Conservation (phyloP, 768 basidiomycete species). For the Xerocomellus intermedius region DNA sequence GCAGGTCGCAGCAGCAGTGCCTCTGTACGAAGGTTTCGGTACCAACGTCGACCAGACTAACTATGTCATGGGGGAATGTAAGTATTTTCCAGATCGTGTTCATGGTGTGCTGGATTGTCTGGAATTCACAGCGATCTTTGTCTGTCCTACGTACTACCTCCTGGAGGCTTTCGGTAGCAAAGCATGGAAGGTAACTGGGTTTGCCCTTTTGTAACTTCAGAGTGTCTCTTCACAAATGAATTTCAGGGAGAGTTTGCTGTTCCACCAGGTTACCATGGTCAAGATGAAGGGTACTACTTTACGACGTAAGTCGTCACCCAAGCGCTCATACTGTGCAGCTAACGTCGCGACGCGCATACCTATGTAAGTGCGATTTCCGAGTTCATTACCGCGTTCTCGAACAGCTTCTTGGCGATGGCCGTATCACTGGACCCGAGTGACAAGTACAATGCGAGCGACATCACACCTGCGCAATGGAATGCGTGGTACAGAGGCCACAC, state of each 20-base stretch:
- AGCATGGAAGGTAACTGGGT: constrained; percentile 1
- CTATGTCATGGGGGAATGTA: constrained; percentile 2
- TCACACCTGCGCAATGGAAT: not conserved
- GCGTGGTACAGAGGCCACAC: not conserved
- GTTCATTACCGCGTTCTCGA: constrained; percentile 9
- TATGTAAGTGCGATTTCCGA: not conserved
- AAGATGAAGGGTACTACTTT: constrained; percentile 2
- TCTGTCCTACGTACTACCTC: constrained; percentile 7
- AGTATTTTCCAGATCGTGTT: not conserved
- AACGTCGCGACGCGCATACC: not conserved
- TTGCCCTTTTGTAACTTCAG: not conserved
- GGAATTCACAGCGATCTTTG: not conserved
- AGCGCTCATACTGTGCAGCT: not conserved
- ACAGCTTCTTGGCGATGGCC: constrained; percentile 1
- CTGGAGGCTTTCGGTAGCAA: not conserved
- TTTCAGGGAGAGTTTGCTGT: constrained; percentile 6
- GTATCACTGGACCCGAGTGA: not conserved
- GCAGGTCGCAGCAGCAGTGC: not conserved
- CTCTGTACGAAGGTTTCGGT: not conserved
- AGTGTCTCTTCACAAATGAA: not conserved
- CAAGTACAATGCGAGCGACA: not conserved
- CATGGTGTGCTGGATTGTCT: not conserved
- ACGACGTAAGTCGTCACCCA: not conserved
- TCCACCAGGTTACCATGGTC: constrained; percentile 4
- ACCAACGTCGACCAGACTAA: not conserved